Conservation (phyloP, 2,329 filamentous ascomycete genomes). For the Coniella vitis region DNA sequence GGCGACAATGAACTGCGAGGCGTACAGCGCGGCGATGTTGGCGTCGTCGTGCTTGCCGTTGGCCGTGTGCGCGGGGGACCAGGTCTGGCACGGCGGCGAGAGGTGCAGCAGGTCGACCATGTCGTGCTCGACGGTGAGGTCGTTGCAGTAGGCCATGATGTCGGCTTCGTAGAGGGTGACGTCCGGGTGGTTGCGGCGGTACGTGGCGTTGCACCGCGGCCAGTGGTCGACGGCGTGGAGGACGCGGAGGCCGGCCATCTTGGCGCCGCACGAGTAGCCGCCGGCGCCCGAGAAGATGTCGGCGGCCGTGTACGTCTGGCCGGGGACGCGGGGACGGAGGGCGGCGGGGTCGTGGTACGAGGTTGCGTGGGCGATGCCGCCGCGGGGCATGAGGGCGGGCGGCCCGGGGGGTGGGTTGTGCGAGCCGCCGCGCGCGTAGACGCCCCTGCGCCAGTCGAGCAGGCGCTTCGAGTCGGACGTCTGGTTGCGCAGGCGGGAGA, state of each 20-base stretch:
- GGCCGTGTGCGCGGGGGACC: constrained; percentile 64
- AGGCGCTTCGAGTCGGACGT: constrained; percentile 24
- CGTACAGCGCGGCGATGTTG: constrained; percentile 56
- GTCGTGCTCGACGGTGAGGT: constrained; percentile 23
- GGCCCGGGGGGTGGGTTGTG: constrained; percentile 14
- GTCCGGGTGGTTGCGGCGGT: constrained; percentile 50
- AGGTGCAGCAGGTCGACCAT: constrained; percentile 64
- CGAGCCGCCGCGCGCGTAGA: constrained; percentile 31
- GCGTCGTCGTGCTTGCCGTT: constrained; percentile 52
- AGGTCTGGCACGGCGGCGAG: constrained; percentile 72
- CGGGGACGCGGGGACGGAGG: constrained; percentile 10
- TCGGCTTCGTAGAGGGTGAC: constrained; percentile 41
- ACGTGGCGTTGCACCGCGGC: constrained; percentile 48
- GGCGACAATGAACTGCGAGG: constrained; percentile 48
- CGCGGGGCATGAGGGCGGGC: constrained; percentile 20
- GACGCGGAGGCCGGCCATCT: constrained; percentile 48
- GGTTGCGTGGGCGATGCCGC: constrained; percentile 17
- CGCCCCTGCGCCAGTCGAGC: constrained; percentile 31
- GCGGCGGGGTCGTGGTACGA: background rate
- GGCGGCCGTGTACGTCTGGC: constrained; percentile 56
- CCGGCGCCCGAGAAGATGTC: constrained; percentile 71
- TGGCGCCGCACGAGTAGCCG: constrained; percentile 60
- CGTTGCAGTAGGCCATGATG: constrained; percentile 25
- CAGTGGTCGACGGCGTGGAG: constrained; percentile 60
- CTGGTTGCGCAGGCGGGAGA: constrained; percentile 20